Evolutionary conservation across 2,329 filamentous ascomycete species (phyloP).

Genomic region (Ophiostoma sp.): DNA sequence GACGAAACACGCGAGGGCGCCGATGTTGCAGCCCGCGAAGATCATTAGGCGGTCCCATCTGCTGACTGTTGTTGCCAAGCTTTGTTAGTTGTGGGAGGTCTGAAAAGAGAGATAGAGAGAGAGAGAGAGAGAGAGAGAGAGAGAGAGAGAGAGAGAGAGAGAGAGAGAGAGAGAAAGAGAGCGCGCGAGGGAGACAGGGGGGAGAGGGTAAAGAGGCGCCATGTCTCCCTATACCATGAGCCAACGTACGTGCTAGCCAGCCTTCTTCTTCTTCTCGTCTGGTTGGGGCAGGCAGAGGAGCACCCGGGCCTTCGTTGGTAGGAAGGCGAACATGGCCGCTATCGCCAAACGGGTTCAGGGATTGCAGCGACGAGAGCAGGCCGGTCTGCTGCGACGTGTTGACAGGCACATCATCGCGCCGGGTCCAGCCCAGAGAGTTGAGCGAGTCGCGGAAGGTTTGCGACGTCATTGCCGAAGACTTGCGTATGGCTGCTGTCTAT

Average conservation of each 20-base stretch:
- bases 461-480: slow-evolving; percentile 61
- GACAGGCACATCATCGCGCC: slow-evolving; percentile 73
- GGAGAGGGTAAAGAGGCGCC: slow-evolving; percentile 18
- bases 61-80: slow-evolving; percentile 60
- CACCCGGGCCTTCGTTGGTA: slow-evolving; percentile 73
- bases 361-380: slow-evolving; percentile 73
- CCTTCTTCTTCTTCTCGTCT: slow-evolving; percentile 91
- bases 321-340: slow-evolving; percentile 76
- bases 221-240: too few relatives aligned
- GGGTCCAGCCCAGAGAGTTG: slow-evolving; percentile 90
- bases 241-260: slow-evolving; percentile 82
- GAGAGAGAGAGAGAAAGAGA: too few relatives aligned
- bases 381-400: slow-evolving; percentile 66
- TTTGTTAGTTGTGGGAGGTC: too few relatives aligned
- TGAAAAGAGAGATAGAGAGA: too few relatives aligned
- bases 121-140: slow-evolving; percentile 11
- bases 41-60: slow-evolving; percentile 93
- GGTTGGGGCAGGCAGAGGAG: slow-evolving; percentile 76
- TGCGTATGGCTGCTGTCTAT: neutral
- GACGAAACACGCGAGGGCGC: slow-evolving; percentile 84
- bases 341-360: slow-evolving; percentile 79
- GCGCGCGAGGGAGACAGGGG: slow-evolving; percentile 13
- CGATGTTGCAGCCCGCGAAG: slow-evolving; percentile 86
- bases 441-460: slow-evolving; percentile 88
- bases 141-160: slow-evolving; percentile 18